These are phyloP conservation scores for Pichia nakasei DNA, from an alignment of 805 yeast species.

Conservation along the genomic window DNA sequence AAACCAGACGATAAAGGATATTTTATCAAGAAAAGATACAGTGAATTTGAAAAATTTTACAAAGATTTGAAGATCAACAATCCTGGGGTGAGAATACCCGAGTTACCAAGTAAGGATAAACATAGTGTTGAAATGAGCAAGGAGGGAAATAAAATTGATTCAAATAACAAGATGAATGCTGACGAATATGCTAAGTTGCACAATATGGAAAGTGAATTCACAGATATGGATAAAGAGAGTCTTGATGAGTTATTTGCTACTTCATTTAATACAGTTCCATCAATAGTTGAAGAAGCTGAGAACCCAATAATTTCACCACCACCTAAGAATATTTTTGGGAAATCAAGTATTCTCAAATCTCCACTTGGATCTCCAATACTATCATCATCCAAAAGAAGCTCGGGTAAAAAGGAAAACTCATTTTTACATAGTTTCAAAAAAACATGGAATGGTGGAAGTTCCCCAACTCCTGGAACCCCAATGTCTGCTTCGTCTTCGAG, in stretches of 20 bases:
- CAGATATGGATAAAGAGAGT: conserved; percentile 5
- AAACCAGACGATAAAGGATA: conserved; percentile 28
- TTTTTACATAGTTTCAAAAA: conserved; percentile 4
- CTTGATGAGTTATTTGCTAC: conserved; percentile 4
- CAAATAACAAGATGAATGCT: neutral
- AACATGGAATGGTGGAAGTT: neutral
- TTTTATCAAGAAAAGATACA: conserved; percentile 54
- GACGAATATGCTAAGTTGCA: neutral
- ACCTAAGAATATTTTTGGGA: neutral
- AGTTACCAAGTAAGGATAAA: conserved; percentile 26
- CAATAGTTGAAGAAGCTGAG: neutral
- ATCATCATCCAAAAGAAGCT: neutral
- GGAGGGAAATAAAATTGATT: conserved; percentile 4
- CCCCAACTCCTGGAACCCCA: neutral
- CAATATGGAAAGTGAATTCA: neutral
- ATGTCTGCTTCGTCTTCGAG: neutral
- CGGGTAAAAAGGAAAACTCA: conserved; percentile 1
- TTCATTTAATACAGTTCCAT: neutral
- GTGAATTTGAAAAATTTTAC: conserved; percentile 57
- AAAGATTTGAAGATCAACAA: conserved; percentile 41
- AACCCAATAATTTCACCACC: neutral
- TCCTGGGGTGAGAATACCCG: conserved; percentile 57
- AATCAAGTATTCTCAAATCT: conserved; percentile 3
- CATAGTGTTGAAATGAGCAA: conserved; percentile 15
- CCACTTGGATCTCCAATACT: conserved; percentile 3